These are phyloP conservation scores for Climacium dendroides DNA, from an alignment of 225 moss, liverwort and hornwort genomes.

Conservation along the genomic window DNA sequence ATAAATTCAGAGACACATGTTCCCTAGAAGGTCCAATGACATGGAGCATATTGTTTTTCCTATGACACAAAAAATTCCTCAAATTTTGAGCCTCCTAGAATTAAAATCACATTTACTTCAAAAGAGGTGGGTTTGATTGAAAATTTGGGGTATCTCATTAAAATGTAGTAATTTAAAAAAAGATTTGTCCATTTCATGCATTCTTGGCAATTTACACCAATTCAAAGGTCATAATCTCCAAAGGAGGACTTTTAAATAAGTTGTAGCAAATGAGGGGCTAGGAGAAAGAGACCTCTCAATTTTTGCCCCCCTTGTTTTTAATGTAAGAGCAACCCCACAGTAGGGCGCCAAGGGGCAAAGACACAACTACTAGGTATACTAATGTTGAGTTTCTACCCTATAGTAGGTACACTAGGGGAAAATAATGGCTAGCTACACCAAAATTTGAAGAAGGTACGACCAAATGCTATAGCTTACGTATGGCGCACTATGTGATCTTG, in stretches of 20 bases:
- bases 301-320: neutral
- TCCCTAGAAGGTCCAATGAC: neutral
- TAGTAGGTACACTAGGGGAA: no score
- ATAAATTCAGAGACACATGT: neutral
- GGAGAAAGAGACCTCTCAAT: neutral
- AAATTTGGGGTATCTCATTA: rapidly evolving
- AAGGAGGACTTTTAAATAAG: neutral
- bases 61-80: rapidly evolving
- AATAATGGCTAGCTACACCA: no score
- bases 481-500: no score
- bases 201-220: neutral
- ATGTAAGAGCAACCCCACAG: no score
- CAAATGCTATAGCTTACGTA: no score
- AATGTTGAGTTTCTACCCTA: no score
- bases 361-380: no score
- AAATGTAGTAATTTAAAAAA: neutral
- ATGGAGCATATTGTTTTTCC: neutral
- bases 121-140: rapidly evolving
- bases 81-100: rapidly evolving
- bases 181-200: neutral
- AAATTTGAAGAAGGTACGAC: no score
- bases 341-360: no score
- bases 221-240: no score
- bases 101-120: neutral
- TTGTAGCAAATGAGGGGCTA: neutral